A percentile compares a stretch with the other conserved stretches of the same genome.
phyloP scores from a whole-genome alignment of 2,329 filamentous ascomycete genomes.

The Massarina eburnea region DNA sequence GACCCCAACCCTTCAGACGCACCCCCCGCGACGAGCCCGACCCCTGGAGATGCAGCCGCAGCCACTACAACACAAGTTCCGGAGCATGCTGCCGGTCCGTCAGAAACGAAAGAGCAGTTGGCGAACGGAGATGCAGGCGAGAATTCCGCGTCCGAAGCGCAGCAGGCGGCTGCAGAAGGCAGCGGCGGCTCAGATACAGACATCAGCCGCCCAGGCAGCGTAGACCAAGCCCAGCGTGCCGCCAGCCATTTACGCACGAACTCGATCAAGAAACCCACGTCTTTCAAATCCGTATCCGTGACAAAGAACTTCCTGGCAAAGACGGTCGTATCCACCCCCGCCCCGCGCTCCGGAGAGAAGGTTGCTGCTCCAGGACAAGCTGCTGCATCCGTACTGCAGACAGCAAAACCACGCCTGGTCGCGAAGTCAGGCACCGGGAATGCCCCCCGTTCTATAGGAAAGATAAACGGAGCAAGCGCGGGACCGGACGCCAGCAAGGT shows the following conservation, averaged over 20 bases:
- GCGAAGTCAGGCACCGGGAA: constrained; percentile 70
- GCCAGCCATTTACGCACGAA: constrained; percentile 61
- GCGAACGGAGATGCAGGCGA: constrained; percentile 42
- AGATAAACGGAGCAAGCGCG: constrained; percentile 60
- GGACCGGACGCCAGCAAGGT: constrained; percentile 74
- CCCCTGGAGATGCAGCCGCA: constrained; percentile 20
- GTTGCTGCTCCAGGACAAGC: constrained; percentile 45
- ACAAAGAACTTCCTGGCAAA: constrained; percentile 86
- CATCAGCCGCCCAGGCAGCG: constrained; percentile 60
- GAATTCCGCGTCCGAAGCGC: constrained; percentile 34
- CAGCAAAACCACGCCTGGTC: constrained; percentile 70
- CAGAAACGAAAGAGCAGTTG: constrained; percentile 26
- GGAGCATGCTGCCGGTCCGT: constrained; percentile 14
- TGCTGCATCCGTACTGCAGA: constrained; percentile 52
- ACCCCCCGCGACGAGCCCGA: constrained; percentile 43
- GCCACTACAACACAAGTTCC: constrained; percentile 18
- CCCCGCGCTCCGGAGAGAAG: constrained; percentile 58
- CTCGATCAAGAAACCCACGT: constrained; percentile 71
- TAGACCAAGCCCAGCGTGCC: constrained; percentile 56
- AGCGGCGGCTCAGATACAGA: constrained; percentile 79
- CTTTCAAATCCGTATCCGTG: constrained; percentile 83
- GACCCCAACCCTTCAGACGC: constrained; percentile 26
- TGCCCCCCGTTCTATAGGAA: constrained; percentile 53
- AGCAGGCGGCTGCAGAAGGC: constrained; percentile 61
- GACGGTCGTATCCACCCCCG: constrained; percentile 56